phyloP scores from a whole-genome alignment of 495 filamentous ascomycete genomes.

The Xylaria palmicola region DNA sequence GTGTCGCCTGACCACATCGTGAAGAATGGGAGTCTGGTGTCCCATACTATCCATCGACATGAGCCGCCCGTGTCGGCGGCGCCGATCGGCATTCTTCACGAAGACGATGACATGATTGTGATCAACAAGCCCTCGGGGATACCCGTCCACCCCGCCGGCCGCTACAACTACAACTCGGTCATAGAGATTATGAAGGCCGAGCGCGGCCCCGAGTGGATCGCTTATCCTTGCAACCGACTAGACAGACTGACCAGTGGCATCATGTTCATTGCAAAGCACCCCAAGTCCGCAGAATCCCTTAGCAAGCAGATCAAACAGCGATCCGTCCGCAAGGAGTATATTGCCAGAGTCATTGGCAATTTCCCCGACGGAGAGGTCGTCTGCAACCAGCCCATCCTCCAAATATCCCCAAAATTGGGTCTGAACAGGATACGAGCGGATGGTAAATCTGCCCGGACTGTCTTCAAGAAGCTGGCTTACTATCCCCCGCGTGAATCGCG shows the following conservation, averaged over 20 bases:
- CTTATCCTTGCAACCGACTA: slow-evolving; percentile 87
- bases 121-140: slow-evolving; percentile 96
- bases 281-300: slow-evolving; percentile 75
- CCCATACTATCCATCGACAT: slow-evolving; percentile 92
- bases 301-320: slow-evolving; percentile 67
- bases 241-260: slow-evolving; percentile 91
- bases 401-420: slow-evolving; percentile 91
- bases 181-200: slow-evolving; percentile 89
- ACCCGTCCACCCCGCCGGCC: slow-evolving; percentile 90
- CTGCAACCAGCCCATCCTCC: slow-evolving; percentile 90
- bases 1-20: slow-evolving; percentile 49
- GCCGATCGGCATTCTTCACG: slow-evolving; percentile 78
- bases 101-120: slow-evolving; percentile 87
- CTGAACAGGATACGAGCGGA: slow-evolving; percentile 90
- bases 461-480: slow-evolving; percentile 87
- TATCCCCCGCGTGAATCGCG: slow-evolving; percentile 58
- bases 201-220: slow-evolving; percentile 64
- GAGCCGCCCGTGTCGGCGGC: slow-evolving; percentile 87
- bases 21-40: slow-evolving; percentile 69
- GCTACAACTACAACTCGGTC: slow-evolving; percentile 92
- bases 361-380: slow-evolving; percentile 83
- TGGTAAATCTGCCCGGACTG: slow-evolving; percentile 83
- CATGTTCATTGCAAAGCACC: slow-evolving; percentile 92
- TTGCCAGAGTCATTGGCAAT: slow-evolving; percentile 85
- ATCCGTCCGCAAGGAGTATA: slow-evolving; percentile 88